Conservation (phyloP, 2,329 filamentous ascomycete genomes). For the Colletotrichum sp. region DNA sequence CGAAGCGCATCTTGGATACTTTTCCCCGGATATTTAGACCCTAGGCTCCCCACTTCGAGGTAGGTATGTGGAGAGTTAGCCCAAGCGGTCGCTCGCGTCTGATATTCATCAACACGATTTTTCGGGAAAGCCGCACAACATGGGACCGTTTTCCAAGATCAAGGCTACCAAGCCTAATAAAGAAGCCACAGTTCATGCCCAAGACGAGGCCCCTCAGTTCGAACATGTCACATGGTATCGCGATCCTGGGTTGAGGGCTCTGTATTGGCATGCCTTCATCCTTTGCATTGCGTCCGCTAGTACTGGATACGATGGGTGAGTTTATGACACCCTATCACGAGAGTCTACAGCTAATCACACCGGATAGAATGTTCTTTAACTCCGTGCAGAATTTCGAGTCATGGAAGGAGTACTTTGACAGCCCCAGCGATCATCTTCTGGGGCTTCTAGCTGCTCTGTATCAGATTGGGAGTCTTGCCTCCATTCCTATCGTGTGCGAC, state of each 20-base stretch:
- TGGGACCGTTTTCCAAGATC: neutral
- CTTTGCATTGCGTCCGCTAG: slow-evolving; percentile 61
- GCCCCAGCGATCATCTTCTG: slow-evolving; percentile 45
- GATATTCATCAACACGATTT: fast-evolving
- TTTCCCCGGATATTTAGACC: neutral
- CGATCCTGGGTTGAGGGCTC: slow-evolving; percentile 58
- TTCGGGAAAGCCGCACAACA: neutral
- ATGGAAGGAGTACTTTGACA: slow-evolving; percentile 52
- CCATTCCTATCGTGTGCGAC: slow-evolving; percentile 59
- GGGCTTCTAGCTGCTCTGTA: slow-evolving; percentile 65
- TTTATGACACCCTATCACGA: neutral
- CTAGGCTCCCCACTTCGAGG: neutral
- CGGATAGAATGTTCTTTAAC: slow-evolving; percentile 47
- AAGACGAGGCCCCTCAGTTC: slow-evolving; percentile 54
- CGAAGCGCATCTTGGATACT: neutral
- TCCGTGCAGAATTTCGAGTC: slow-evolving; percentile 45
- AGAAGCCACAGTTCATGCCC: slow-evolving; percentile 29
- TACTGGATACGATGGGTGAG: slow-evolving; percentile 61
- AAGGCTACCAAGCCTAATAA: slow-evolving; percentile 4
- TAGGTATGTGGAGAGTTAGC: neutral
- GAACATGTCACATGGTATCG: slow-evolving; percentile 56
- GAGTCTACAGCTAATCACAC: neutral
- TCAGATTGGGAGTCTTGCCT: slow-evolving; percentile 61
- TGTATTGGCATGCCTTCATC: slow-evolving; percentile 58
- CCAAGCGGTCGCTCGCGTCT: neutral